phyloP scores from a whole-genome alignment of 1,139 yeast genomes.

The Lodderomyces margitis region DNA sequence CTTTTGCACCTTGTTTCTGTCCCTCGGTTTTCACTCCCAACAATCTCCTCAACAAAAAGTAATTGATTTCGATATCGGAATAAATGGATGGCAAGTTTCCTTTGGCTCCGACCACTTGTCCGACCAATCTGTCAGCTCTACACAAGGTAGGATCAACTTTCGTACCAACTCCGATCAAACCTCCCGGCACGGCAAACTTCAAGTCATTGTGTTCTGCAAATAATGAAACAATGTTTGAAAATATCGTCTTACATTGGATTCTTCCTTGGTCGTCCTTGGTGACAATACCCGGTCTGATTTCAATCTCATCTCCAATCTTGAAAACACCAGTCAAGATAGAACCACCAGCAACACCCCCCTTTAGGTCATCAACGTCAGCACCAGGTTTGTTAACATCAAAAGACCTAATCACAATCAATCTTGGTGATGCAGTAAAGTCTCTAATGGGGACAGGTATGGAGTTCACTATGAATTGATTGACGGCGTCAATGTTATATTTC shows the following conservation, averaged over 20 bases:
- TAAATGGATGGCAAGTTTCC: conserved; percentile 94
- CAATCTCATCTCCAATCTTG: conserved; percentile 96
- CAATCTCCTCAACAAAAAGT: conserved; percentile 92
- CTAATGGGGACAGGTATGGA: conserved; percentile 95
- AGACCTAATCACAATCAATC: conserved; percentile 95
- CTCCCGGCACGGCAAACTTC: conserved; percentile 99
- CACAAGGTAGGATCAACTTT: conserved; percentile 98
- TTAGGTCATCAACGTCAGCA: conserved; percentile 92
- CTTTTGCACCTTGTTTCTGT: conserved; percentile 91
- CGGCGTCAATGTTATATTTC: conserved; percentile 97
- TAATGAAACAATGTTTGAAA: conserved; percentile 87
- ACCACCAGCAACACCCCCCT: conserved; percentile 99
- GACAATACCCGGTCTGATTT: conserved; percentile 98
- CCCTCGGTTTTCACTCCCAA: conserved; percentile 99
- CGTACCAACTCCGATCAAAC: conserved; percentile 98
- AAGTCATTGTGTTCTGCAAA: conserved; percentile 98
- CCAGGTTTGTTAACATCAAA: conserved; percentile 99
- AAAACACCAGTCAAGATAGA: conserved; percentile 96
- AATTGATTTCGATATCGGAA: conserved; percentile 96
- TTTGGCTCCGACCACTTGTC: conserved; percentile 98
- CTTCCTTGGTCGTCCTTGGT: conserved; percentile 91
- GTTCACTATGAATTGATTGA: conserved; percentile 92
- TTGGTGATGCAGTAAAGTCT: conserved; percentile 91
- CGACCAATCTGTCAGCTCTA: conserved; percentile 98
- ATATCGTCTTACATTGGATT: conserved; percentile 94